A percentile compares a stretch with the other conserved stretches of the same genome.
Conservation (phyloP, 148 eudicot species). For the Chenopodium formosanum region DNA sequence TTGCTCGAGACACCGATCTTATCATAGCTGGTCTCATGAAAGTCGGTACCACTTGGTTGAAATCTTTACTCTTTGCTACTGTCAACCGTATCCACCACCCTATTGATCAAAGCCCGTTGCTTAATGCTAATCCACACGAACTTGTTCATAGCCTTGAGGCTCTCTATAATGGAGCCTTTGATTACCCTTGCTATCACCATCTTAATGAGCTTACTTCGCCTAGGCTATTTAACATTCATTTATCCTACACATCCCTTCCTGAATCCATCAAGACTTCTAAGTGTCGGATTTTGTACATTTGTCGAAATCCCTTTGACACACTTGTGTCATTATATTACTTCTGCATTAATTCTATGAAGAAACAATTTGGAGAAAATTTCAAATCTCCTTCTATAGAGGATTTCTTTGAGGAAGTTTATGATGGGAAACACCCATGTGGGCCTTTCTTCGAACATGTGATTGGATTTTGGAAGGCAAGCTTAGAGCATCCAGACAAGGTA, state of each 20-base stretch:
- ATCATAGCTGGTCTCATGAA: background rate
- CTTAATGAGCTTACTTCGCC: background rate
- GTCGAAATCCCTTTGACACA: background rate
- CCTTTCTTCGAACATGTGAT: background rate
- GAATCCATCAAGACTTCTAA: background rate
- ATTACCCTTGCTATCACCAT: background rate
- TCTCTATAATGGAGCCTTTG: background rate
- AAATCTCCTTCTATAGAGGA: background rate
- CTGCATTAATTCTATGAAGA: background rate
- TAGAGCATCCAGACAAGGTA: background rate
- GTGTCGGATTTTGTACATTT: constrained; percentile 1
- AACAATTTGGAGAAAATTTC: background rate
- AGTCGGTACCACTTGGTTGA: constrained; percentile 2
- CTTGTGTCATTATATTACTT: constrained; percentile 4
- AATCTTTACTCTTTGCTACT: constrained; percentile 4
- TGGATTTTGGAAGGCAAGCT: constrained; percentile 10
- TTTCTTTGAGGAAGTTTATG: background rate
- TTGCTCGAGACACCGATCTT: background rate
- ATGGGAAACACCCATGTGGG: background rate
- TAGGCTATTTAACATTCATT: background rate
- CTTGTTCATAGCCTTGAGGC: background rate
- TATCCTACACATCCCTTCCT: background rate
- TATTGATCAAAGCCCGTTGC: background rate
- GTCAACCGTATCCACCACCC: background rate
- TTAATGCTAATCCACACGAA: background rate